phyloP scores from a whole-genome alignment of 495 filamentous ascomycete genomes.

The Trichoderma parareesei region DNA sequence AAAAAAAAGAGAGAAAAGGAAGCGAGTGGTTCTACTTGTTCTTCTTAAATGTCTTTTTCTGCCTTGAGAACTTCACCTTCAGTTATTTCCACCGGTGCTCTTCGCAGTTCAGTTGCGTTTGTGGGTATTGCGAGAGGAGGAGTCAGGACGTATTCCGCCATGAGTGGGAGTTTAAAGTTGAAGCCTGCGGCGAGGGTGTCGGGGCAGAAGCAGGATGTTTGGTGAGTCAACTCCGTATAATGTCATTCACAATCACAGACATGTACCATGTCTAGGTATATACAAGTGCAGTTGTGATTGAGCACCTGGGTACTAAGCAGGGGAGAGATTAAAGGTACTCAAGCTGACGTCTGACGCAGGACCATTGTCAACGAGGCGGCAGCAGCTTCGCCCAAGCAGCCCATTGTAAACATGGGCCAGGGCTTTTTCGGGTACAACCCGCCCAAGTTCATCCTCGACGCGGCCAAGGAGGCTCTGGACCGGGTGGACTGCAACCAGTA shows the following conservation, averaged over 20 bases:
- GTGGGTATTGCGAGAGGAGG: background rate
- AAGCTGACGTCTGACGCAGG: constrained; percentile 38
- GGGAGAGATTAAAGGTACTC: background rate
- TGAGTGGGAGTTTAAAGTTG: constrained; percentile 31
- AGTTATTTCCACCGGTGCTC: background rate
- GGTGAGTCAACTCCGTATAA: constrained; percentile 42
- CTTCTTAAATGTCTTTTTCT: constrained; percentile 11
- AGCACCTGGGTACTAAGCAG: no score
- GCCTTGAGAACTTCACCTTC: background rate
- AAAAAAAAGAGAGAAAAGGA: constrained; percentile 4
- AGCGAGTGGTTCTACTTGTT: background rate
- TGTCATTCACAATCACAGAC: no score
- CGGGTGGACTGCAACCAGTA: constrained; percentile 99
- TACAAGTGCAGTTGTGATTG: no score
- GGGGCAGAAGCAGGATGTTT: constrained; percentile 84
- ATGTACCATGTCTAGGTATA: no score
- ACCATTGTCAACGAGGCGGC: constrained; percentile 92
- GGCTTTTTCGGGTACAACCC: constrained; percentile 99
- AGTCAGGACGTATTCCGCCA: constrained; percentile 14
- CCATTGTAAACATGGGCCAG: constrained; percentile 93
- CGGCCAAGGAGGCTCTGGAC: constrained; percentile 81
- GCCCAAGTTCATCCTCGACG: constrained; percentile 81
- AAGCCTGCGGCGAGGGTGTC: constrained; percentile 73
- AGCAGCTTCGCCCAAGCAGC: constrained; percentile 73
- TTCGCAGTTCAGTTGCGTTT: background rate